Evolutionary conservation across 306 rosid genomes (phyloP), one percentile per base, ranked within the genome.

Genomic region (Purshia tridentata): DNA sequence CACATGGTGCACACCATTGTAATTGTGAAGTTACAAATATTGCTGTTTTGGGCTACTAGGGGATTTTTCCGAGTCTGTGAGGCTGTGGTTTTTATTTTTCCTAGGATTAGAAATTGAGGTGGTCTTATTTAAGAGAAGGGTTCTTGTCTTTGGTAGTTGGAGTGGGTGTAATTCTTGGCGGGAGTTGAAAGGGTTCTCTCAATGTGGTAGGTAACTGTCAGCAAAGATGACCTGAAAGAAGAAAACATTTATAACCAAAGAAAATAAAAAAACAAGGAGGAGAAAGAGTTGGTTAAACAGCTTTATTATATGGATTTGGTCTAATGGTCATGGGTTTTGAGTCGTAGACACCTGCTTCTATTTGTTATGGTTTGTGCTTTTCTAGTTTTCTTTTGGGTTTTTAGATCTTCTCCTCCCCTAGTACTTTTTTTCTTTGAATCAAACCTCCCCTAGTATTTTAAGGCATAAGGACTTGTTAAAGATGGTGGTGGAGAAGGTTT

Each of bases 211-310:
- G 76, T 82, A 29, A 62, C 50, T 68, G 76, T 78, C 78, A 67
- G 23, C 41, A 45, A 18, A 40, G 8, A 63, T 55, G 42, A 53
- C 71, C 42, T 39, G 22, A 29, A 18, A 29, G 2, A 22, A 18
- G 69, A 20, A 18, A 54, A 9, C 37, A 29, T n/a, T n/a, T n/a
- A n/a, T 69, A 51, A 23, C 59, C n/a, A 8, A 50, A 67, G 4
- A 41, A 67, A 16, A 41, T 23, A 69, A 44, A 67, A 6, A n/a
- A 39, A 6, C 12, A 46, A 5, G 58, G 41, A 71, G 20, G 22
- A 35, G 67, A 39, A 64, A 59, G 37, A 67, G 71, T 77, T 81
- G 63, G 82, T 75, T 85, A 54, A 82, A 70, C 84, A 79, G 82
- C 86, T 52, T 72, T 70, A 18, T 54, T 52, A 46, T 46, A 70